A percentile compares a stretch with the other conserved stretches of the same genome.
Evolutionary conservation across 768 basidiomycete species (phyloP).

Genomic region (Auricularia auricula-judae): DNA sequence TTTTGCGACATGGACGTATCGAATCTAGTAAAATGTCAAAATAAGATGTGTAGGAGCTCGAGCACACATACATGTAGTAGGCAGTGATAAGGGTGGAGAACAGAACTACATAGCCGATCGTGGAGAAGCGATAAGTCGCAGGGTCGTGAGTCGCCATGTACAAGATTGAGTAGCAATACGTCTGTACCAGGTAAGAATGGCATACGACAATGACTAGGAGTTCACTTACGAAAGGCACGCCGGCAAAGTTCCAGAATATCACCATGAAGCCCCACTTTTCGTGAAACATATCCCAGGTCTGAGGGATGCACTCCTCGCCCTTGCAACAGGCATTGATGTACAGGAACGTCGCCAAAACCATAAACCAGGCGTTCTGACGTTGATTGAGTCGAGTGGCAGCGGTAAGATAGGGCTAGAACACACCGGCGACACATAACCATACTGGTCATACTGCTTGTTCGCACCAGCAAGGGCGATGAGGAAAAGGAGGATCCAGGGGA

Average conservation of each 20-base stretch:
- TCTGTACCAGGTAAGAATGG: slow-evolving; percentile 29
- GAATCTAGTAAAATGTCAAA: slow-evolving; percentile 42
- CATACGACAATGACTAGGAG: slow-evolving; percentile 4
- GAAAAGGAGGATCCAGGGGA: slow-evolving; percentile 96
- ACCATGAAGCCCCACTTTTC: slow-evolving; percentile 99
- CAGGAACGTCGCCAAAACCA: slow-evolving; percentile 91
- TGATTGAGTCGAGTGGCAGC: neutral
- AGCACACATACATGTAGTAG: slow-evolving; percentile 63
- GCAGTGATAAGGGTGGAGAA: slow-evolving; percentile 69
- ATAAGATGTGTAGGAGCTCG: neutral
- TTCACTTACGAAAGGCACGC: slow-evolving; percentile 60
- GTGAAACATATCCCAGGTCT: slow-evolving; percentile 99
- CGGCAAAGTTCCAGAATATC: slow-evolving; percentile 96
- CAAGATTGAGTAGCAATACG: slow-evolving; percentile 94
- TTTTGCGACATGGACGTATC: slow-evolving; percentile 96
- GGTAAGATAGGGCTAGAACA: slow-evolving; percentile 16
- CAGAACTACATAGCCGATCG: slow-evolving; percentile 57
- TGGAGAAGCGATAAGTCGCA: slow-evolving; percentile 76
- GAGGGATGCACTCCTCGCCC: slow-evolving; percentile 89
- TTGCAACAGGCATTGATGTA: slow-evolving; percentile 96
- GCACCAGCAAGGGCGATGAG: slow-evolving; percentile 85
- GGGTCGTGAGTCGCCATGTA: slow-evolving; percentile 97
- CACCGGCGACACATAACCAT: slow-evolving; percentile 87
- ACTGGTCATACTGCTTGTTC: slow-evolving; percentile 88
- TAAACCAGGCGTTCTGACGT: slow-evolving; percentile 85